Evolutionary conservation across 139 green algal species (phyloP).

Genomic region (Microglena sp.): DNA sequence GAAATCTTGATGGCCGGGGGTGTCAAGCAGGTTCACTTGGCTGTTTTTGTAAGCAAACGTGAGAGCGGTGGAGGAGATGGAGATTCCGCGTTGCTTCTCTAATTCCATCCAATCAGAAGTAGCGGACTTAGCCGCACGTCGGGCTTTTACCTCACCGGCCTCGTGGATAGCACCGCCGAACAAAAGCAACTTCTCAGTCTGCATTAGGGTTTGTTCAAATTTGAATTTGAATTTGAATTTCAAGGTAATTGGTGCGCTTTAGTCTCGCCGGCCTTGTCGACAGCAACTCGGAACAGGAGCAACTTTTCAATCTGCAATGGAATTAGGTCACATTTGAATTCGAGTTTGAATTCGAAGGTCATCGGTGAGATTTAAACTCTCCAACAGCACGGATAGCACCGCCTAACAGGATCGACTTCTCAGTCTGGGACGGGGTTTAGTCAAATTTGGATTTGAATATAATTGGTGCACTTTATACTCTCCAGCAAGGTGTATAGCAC

Average conservation of each 20-base stretch:
- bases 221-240: background rate
- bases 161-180: slow-evolving; percentile 68
- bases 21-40: slow-evolving; percentile 67
- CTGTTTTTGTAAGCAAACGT: slow-evolving; percentile 43
- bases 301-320: too few relatives aligned
- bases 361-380: too few relatives aligned
- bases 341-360: too few relatives aligned
- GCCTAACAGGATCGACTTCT: too few relatives aligned
- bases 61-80: slow-evolving; percentile 65
- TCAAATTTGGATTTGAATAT: too few relatives aligned
- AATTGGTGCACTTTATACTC: slow-evolving; percentile 53
- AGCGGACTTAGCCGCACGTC: slow-evolving; percentile 12
- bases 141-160: slow-evolving; percentile 51
- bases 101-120: slow-evolving; percentile 59
- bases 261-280: too few relatives aligned
- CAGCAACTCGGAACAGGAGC: too few relatives aligned
- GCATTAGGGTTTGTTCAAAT: background rate
- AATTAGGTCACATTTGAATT: too few relatives aligned
- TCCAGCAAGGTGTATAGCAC: slow-evolving; percentile 65
- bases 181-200: slow-evolving; percentile 69
- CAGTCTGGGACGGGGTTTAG: too few relatives aligned
- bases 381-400: too few relatives aligned
- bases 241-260: too few relatives aligned
- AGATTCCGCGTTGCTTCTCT: slow-evolving; percentile 66
- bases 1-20: slow-evolving; percentile 48